These are phyloP conservation scores for Pichia norvegensis DNA, from an alignment of 1,139 yeast species.

Conservation along the genomic window DNA sequence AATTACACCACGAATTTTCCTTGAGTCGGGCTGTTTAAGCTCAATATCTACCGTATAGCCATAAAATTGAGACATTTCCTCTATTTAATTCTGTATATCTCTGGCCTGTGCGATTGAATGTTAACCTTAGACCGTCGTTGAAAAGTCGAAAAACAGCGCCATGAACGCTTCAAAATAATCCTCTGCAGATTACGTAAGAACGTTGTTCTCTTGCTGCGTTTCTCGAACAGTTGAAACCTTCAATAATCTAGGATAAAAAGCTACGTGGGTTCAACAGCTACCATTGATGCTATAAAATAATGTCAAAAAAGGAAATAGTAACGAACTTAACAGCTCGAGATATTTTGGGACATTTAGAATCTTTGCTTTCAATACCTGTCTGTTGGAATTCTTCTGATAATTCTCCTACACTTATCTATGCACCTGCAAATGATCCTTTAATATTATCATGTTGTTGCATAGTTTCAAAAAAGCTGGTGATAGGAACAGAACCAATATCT, in stretches of 20 bases:
- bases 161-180: background rate
- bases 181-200: no score
- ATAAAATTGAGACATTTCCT: constrained; percentile 38
- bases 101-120: no score
- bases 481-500: background rate
- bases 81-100: background rate
- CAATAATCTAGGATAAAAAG: no score
- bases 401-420: constrained; percentile 18
- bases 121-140: no score
- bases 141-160: no score
- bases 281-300: no score
- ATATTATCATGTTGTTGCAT: constrained; percentile 68
- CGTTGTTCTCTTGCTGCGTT: no score
- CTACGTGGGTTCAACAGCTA: no score
- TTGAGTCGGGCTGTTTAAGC: constrained; percentile 37
- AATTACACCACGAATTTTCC: constrained; percentile 39
- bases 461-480: constrained; percentile 40
- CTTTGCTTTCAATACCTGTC: constrained; percentile 16
- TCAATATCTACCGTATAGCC: constrained; percentile 48
- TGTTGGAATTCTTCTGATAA: constrained; percentile 16
- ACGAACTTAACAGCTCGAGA: background rate
- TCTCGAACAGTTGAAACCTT: no score
- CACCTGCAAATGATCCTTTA: constrained; percentile 41
- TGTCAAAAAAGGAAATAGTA: background rate
- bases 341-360: constrained; percentile 14